These are phyloP conservation scores for Erigeron canadensis DNA, from an alignment of 129 eudicot genomes.

Conservation along the genomic window DNA sequence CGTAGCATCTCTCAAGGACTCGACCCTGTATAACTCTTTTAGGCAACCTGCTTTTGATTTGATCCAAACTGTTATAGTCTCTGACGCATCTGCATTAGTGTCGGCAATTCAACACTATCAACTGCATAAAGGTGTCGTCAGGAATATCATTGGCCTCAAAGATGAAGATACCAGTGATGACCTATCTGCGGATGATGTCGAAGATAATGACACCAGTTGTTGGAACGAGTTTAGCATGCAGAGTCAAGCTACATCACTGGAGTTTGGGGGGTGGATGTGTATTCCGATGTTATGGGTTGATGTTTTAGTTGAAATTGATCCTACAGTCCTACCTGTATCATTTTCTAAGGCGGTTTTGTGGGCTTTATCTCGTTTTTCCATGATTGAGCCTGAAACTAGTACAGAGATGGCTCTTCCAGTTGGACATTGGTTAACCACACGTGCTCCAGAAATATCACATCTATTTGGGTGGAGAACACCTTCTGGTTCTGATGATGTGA, in stretches of 20 bases:
- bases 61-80: slow-evolving; percentile 75
- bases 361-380: slow-evolving; percentile 84
- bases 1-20: slow-evolving; percentile 80
- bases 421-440: slow-evolving; percentile 60
- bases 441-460: slow-evolving; percentile 63
- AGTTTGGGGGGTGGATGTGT: slow-evolving; percentile 77
- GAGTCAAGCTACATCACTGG: slow-evolving; percentile 47
- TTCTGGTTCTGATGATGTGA: slow-evolving; percentile 90
- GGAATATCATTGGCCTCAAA: slow-evolving; percentile 35
- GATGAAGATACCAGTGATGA: slow-evolving; percentile 61
- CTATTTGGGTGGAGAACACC: slow-evolving; percentile 90
- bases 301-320: slow-evolving; percentile 79
- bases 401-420: slow-evolving; percentile 65
- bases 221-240: slow-evolving; percentile 70
- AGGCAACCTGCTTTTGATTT: slow-evolving; percentile 97
- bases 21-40: slow-evolving; percentile 72
- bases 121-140: slow-evolving; percentile 40
- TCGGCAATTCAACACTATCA: slow-evolving; percentile 48
- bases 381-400: slow-evolving; percentile 68
- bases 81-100: slow-evolving; percentile 88
- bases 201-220: slow-evolving; percentile 59
- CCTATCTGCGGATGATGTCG: slow-evolving; percentile 34
- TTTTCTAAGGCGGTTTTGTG: slow-evolving; percentile 83
- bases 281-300: slow-evolving; percentile 90
- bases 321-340: slow-evolving; percentile 67